These are phyloP conservation scores for Neurospora sp. DNA, from an alignment of 2,329 filamentous ascomycete genomes.

Conservation along the genomic window DNA sequence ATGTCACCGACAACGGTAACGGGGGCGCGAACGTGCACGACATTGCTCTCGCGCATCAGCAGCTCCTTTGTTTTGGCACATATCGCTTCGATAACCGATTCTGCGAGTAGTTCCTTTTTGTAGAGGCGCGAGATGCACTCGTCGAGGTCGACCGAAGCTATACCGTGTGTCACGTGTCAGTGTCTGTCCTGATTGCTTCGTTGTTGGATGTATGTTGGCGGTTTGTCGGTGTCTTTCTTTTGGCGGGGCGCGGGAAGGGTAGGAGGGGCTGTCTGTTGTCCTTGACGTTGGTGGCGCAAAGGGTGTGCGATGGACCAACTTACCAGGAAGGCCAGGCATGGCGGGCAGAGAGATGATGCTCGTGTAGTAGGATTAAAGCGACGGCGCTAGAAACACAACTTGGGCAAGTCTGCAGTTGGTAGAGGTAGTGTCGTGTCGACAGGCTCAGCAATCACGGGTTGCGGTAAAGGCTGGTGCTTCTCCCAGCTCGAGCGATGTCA, in stretches of 20 bases:
- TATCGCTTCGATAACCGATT: conserved; percentile 97
- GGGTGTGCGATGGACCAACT: conserved; percentile 8
- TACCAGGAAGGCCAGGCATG: conserved; percentile 26
- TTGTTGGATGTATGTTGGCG: neutral
- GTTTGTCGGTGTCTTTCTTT: neutral
- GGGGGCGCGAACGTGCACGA: conserved; percentile 90
- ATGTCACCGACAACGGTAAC: conserved; percentile 98
- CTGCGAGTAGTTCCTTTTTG: conserved; percentile 88
- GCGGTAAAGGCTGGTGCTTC: conserved; percentile 11
- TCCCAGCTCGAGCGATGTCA: conserved; percentile 19
- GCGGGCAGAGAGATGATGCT: conserved; percentile 7
- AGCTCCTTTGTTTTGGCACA: conserved; percentile 98
- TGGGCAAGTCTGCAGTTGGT: neutral
- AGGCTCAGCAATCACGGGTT: conserved; percentile 9
- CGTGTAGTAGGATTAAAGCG: neutral
- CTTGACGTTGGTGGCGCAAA: neutral
- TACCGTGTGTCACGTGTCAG: conserved; percentile 7
- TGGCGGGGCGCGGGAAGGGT: neutral
- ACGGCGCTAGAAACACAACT: neutral
- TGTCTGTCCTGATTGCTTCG: neutral
- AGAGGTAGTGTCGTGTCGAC: neutral
- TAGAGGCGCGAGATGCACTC: conserved; percentile 96
- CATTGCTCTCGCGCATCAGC: conserved; percentile 99
- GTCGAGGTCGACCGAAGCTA: conserved; percentile 94
- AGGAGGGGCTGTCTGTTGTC: neutral